phyloP scores from a whole-genome alignment of 1,139 yeast genomes.

The Nematodospora anomalae region DNA sequence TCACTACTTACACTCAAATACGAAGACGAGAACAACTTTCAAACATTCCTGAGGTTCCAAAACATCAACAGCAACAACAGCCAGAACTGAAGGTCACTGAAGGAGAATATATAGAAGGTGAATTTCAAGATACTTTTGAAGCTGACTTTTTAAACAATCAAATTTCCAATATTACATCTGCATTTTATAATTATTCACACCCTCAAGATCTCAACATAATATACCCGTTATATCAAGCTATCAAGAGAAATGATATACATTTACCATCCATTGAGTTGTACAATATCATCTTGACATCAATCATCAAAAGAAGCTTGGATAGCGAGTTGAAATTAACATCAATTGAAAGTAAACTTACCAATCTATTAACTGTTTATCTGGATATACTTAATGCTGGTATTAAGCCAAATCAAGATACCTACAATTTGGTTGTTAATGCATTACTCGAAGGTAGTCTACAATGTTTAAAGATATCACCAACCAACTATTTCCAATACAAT shows the following conservation, averaged over 20 bases:
- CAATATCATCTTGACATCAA: conserved; percentile 39
- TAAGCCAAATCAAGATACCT: conserved; percentile 58
- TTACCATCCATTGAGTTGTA: conserved; percentile 36
- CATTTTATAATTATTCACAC: conserved; percentile 16
- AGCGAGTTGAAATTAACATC: conserved; percentile 22
- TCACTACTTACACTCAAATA: conserved; percentile 8
- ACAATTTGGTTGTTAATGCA: conserved; percentile 49
- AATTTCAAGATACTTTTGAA: conserved; percentile 21
- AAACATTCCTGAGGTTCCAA: not conserved
- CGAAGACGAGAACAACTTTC: conserved; percentile 1
- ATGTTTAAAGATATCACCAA: conserved; percentile 15
- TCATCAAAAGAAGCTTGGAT: conserved; percentile 32
- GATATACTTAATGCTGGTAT: conserved; percentile 49
- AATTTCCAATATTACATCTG: conserved; percentile 19
- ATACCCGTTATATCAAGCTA: conserved; percentile 45
- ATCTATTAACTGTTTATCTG: conserved; percentile 63
- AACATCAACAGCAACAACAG: not conserved
- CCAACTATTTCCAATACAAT: conserved; percentile 21
- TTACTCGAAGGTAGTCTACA: conserved; percentile 51
- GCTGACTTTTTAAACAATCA: conserved; percentile 25
- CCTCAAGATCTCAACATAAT: conserved; percentile 32
- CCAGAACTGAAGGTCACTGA: too few relatives aligned
- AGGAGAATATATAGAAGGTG: not conserved
- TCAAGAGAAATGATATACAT: conserved; percentile 36
- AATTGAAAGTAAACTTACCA: conserved; percentile 50